Percentiles rank a stretch among this genome's conserved stretches.
Conservation (phyloP, 495 filamentous ascomycete species). For the Annulohypoxylon nitens region DNA sequence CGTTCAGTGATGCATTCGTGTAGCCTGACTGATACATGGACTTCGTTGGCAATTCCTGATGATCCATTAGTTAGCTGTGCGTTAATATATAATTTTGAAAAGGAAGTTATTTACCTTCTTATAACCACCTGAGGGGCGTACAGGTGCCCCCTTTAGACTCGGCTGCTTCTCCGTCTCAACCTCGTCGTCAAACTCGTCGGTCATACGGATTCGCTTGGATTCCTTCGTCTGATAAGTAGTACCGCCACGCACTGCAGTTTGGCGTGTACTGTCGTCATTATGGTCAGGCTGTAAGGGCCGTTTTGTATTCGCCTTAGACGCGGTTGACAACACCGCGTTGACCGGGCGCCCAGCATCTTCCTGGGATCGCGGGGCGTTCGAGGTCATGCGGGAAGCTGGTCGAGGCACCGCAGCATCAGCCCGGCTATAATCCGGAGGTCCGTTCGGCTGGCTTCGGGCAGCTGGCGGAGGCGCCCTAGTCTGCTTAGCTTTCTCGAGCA, state of each 20-base stretch:
- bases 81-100: constrained; percentile 2
- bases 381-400: constrained; percentile 59
- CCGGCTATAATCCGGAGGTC: constrained; percentile 59
- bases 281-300: constrained; percentile 65
- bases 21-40: constrained; percentile 75
- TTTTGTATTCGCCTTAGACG: constrained; percentile 61
- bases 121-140: constrained; percentile 82
- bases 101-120: constrained; percentile 71
- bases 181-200: constrained; percentile 67
- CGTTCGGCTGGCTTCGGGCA: constrained; percentile 62
- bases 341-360: constrained; percentile 60
- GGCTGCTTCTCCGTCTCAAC: constrained; percentile 57
- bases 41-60: constrained; percentile 70
- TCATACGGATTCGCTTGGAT: constrained; percentile 70
- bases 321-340: constrained; percentile 57
- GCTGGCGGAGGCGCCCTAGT: constrained; percentile 67
- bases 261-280: constrained; percentile 60
- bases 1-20: constrained; percentile 59
- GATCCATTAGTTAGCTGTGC: constrained; percentile 35
- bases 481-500: constrained; percentile 74
- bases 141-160: constrained; percentile 81
- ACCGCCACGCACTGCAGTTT: constrained; percentile 54
- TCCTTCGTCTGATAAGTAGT: constrained; percentile 65
- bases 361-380: constrained; percentile 53
- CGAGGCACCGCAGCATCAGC: constrained; percentile 50